These are phyloP conservation scores for Arthrobotrys sphaeroides DNA, from an alignment of 2,329 filamentous ascomycete species.

Conservation along the genomic window DNA sequence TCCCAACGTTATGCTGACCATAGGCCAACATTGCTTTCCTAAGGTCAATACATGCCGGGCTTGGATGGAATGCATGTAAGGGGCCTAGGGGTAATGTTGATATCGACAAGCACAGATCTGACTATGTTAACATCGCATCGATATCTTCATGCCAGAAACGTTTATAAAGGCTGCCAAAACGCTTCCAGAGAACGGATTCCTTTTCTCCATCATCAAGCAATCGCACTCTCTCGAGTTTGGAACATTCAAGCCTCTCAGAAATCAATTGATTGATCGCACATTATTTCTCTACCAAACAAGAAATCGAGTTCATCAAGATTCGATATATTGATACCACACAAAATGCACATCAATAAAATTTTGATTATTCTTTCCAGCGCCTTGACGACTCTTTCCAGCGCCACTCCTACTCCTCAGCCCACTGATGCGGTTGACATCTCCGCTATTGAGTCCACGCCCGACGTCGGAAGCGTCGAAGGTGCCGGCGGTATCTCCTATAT, in stretches of 20 bases:
- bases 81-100: too few species aligned
- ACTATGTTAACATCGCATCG: too few species aligned
- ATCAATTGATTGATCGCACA: not conserved
- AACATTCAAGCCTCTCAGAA: not conserved
- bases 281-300: not conserved
- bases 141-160: not conserved
- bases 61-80: too few species aligned
- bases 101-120: not conserved
- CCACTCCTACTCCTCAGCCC: conserved; percentile 1
- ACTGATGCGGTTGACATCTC: not conserved
- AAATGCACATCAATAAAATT: conserved; percentile 24
- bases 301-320: too few species aligned
- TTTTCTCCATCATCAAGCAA: conserved; percentile 2
- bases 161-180: not conserved
- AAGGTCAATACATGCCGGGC: too few species aligned
- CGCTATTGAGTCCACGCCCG: not conserved
- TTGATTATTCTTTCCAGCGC: conserved; percentile 6
- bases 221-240: not conserved
- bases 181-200: not conserved
- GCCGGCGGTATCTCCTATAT: conserved; percentile 10
- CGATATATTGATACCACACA: not conserved
- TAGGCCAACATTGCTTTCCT: too few species aligned
- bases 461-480: not conserved
- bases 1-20: not conserved
- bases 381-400: not conserved